A percentile compares a stretch with the other conserved stretches of the same genome.
These are phyloP conservation scores for Yamadazyma takamatsuzukensis DNA, from an alignment of 805 yeast genomes.

Conservation along the genomic window DNA sequence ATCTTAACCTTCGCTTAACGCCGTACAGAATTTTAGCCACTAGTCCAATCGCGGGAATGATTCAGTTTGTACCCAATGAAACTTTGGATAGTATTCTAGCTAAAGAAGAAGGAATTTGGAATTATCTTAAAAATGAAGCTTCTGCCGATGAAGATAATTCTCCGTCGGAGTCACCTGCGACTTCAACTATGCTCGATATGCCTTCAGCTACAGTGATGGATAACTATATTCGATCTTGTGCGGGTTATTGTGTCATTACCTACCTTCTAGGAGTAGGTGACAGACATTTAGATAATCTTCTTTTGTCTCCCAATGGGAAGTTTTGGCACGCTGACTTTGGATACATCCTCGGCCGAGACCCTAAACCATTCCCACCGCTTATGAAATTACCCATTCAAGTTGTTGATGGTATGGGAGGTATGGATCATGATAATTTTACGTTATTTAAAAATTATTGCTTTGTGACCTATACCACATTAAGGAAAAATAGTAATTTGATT, in stretches of 20 bases:
- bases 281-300: slow-evolving; percentile 87
- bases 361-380: slow-evolving; percentile 97
- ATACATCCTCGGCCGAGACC: slow-evolving; percentile 92
- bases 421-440: slow-evolving; percentile 77
- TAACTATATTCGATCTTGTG: slow-evolving; percentile 89
- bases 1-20: slow-evolving; percentile 78
- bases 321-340: slow-evolving; percentile 99
- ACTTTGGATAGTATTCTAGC: slow-evolving; percentile 78
- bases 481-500: slow-evolving; percentile 87
- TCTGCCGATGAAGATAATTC: slow-evolving; percentile 7
- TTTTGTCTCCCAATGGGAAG: slow-evolving; percentile 73
- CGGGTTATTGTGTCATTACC: slow-evolving; percentile 96
- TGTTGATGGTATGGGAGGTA: slow-evolving; percentile 97
- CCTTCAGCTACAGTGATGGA: slow-evolving; percentile 78
- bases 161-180: slow-evolving; percentile 23
- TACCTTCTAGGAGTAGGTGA: slow-evolving; percentile 96
- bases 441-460: slow-evolving; percentile 91
- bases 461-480: slow-evolving; percentile 84
- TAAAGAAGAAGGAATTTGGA: slow-evolving; percentile 4
- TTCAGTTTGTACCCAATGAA: slow-evolving; percentile 91
- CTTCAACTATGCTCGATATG: slow-evolving; percentile 44
- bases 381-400: slow-evolving; percentile 97
- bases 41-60: slow-evolving; percentile 85
- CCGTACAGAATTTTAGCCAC: slow-evolving; percentile 92
- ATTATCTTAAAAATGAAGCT: slow-evolving; percentile 17